Percentiles rank a stretch among this genome's conserved stretches.
Conservation (phyloP, 352 stramenopile genomes). For the Phytophthora megakarya region DNA sequence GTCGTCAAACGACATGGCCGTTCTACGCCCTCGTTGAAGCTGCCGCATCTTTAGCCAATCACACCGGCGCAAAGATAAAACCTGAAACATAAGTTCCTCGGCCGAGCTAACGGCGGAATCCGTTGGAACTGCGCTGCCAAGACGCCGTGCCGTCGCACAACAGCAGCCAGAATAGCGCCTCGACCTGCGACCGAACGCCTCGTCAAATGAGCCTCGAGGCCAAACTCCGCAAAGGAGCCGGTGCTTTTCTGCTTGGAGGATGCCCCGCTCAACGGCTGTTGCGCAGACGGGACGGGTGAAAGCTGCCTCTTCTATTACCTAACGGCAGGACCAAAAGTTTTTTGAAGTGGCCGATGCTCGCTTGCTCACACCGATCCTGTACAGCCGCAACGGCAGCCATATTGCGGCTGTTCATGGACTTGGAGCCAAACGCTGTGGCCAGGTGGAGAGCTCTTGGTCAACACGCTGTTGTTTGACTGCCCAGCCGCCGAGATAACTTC, state of each 20-base stretch:
- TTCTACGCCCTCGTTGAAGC: constrained; percentile 33
- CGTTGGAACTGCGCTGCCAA: constrained; percentile 11
- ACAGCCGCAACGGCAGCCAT: constrained; percentile 17
- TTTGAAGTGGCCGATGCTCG: constrained; percentile 20
- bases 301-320: constrained; percentile 25
- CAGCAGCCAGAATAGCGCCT: not conserved
- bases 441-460: not conserved
- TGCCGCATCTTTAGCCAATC: constrained; percentile 31
- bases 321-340: constrained; percentile 27
- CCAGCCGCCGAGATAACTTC: constrained; percentile 18
- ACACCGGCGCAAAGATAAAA: constrained; percentile 32
- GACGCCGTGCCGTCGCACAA: not conserved
- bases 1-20: constrained; percentile 6
- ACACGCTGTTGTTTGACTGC: not conserved
- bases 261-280: constrained; percentile 15
- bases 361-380: constrained; percentile 38
- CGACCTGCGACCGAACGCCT: constrained; percentile 7
- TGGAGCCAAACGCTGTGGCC: not conserved
- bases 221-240: constrained; percentile 5
- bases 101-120: constrained; percentile 18
- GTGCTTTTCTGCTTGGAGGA: constrained; percentile 25
- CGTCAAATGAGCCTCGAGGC: not conserved
- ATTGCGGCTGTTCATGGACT: constrained; percentile 10
- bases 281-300: constrained; percentile 3
- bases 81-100: not conserved